Conservation (phyloP, 2,329 filamentous ascomycete species). For the Penicillium nordicum region DNA sequence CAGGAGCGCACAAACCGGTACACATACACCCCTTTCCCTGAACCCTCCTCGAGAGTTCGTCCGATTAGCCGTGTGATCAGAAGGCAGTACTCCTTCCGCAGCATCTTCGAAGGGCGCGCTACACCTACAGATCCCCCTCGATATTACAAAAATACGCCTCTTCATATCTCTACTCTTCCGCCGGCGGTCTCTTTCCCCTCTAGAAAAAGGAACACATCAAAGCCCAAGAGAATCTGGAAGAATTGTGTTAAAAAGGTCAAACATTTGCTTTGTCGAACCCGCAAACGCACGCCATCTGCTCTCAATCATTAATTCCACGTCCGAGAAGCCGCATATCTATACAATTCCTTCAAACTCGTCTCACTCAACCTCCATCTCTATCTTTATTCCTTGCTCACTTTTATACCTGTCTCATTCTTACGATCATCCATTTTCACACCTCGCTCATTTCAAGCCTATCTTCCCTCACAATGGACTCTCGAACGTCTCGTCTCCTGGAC, state of each 20-base stretch:
- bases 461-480: conserved; percentile 27
- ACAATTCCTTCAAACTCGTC: not conserved
- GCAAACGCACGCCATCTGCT: not conserved
- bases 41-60: not conserved
- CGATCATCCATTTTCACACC: not conserved
- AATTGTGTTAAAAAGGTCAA: not conserved
- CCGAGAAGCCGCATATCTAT: not conserved
- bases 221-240: not conserved
- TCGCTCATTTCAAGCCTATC: not conserved
- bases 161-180: not conserved
- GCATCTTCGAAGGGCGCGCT: not conserved
- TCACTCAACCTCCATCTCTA: not conserved
- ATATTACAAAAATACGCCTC: not conserved
- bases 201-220: not conserved
- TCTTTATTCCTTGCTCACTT: not conserved
- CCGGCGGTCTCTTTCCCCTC: not conserved
- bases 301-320: not conserved
- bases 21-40: not conserved
- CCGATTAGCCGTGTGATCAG: not conserved
- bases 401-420: not conserved
- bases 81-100: not conserved
- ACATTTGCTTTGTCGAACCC: not conserved
- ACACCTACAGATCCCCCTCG: not conserved
- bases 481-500: conserved; percentile 37
- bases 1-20: not conserved